Base-by-base conservation (phyloP, 2,329 filamentous ascomycete genomes). In the Coniella lustricola region DNA sequence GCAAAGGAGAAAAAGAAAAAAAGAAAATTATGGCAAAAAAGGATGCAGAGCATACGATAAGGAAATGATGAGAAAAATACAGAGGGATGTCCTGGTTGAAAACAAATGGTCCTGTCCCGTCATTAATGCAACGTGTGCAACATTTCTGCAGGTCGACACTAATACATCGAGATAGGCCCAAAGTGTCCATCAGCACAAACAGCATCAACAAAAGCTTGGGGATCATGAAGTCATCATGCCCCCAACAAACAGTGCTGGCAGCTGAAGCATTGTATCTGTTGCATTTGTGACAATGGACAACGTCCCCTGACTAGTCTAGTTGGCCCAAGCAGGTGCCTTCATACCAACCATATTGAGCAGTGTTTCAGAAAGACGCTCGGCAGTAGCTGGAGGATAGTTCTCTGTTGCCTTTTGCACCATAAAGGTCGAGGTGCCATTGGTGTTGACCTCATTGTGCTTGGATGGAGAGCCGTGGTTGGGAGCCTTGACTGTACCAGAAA, bases 321-420 rank as follows among this genome's bases (percentile, higher is more conserved):
- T 41, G 21, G 50, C 43, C 50, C 50, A 52, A 17, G 50, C 44
- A 17, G 50, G 48, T 34, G 50, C 38, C 42, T 52, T 52, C 41
- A 52, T 52, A 38, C 50, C 50, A 32, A 52, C 50, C 50, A 52
- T 52, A 47, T 40, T 52, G 43, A 49, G 50, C n/a, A 52, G 32
- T 5, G 50, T 50, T 44, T 51, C 44, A 54, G 55, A 43, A 53
- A 49, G 42, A 42, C 65, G 66, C 10, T 52, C 50, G 40, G 38
- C 21, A 41, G 50, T 34, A 44, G 62, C 55, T 22, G 59, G 47
- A 37, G 67, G 63, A 20, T 57, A 56, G 20, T 39, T 47, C 35
- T 52, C 50, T n/a, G 32, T 40, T 22, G 35, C 44, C 44, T 52
- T 52, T 31, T 64, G 61, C 17, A 64, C 57, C 52, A 71, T 71